A percentile compares a stretch with the other conserved stretches of the same genome.
Conservation (phyloP, 2,329 filamentous ascomycete species). For the Botrytis tulipae region DNA sequence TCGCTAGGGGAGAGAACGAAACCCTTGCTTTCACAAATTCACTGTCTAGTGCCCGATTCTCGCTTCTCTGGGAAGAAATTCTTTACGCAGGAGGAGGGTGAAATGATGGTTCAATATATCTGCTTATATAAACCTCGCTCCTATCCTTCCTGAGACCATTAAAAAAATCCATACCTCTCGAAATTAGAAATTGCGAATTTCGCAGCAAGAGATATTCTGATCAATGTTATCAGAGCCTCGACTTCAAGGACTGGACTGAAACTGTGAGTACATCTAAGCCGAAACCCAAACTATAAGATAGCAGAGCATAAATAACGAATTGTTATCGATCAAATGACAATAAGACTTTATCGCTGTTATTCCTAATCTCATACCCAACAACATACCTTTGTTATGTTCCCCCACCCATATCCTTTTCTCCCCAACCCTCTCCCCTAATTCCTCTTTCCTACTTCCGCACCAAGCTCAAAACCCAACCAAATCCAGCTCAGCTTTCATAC, state of each 20-base stretch:
- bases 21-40: not conserved
- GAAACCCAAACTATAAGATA: fast-evolving
- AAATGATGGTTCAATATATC: no score
- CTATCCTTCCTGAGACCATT: not conserved
- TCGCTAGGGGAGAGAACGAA: not conserved
- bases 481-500: not conserved
- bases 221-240: not conserved
- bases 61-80: not conserved
- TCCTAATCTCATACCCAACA: no score
- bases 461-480: not conserved
- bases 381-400: no score
- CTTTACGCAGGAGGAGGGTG: no score
- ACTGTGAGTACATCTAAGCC: not conserved
- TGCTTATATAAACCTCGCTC: not conserved
- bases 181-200: no score
- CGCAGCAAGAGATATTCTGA: not conserved
- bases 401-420: not conserved
- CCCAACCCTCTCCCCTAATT: no score
- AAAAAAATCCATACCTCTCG: fast-evolving
- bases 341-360: not conserved
- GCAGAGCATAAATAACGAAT: not conserved
- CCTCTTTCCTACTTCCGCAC: not conserved
- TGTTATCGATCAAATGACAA: not conserved
- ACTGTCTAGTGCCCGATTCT: not conserved
- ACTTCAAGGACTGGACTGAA: fast-evolving